phyloP scores from a whole-genome alignment of 495 filamentous ascomycete genomes.

The Wilcoxina mikolae region DNA sequence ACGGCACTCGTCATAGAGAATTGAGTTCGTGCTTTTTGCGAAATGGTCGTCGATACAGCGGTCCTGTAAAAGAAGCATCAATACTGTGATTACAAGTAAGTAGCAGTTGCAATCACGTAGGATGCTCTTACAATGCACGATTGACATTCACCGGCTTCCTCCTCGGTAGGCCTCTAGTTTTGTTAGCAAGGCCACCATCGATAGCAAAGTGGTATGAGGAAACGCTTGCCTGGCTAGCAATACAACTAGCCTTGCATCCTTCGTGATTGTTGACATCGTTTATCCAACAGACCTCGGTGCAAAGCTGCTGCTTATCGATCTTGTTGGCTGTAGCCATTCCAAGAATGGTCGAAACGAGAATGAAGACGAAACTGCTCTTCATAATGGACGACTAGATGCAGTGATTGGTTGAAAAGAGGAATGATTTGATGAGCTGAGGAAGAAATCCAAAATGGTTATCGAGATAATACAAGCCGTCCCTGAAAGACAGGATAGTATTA shows the following conservation, averaged over 20 bases:
- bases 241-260: background rate
- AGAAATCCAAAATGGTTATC: background rate
- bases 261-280: slow-evolving; percentile 1
- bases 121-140: slow-evolving; percentile 1
- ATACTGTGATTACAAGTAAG: background rate
- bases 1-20: background rate
- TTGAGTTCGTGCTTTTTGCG: background rate
- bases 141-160: background rate
- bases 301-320: slow-evolving; percentile 1
- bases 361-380: background rate
- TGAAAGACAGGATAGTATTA: background rate
- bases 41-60: background rate
- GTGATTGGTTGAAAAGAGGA: background rate
- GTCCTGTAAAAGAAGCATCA: background rate
- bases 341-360: background rate
- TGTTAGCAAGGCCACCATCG: background rate
- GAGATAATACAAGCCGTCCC: background rate
- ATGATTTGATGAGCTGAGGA: background rate
- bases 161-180: background rate
- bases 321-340: background rate
- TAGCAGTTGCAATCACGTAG: background rate
- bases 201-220: background rate
- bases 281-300: slow-evolving; percentile 4
- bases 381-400: background rate
- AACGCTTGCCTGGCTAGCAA: background rate